Conservation (phyloP, 768 basidiomycete genomes). For the Suillus sp. region DNA sequence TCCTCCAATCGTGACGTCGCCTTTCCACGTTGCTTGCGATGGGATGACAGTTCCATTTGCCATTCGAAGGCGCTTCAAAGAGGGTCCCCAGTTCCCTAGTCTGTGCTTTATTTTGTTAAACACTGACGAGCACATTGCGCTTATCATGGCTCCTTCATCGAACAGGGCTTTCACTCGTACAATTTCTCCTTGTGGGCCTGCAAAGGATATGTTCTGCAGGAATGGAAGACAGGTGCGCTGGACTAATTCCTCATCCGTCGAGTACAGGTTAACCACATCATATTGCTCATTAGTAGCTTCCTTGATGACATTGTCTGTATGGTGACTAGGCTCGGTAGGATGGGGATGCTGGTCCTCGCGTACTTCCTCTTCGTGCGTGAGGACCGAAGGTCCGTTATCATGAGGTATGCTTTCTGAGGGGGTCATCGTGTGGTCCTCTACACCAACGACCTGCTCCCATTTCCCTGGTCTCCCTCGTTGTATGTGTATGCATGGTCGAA, state of each 20-base stretch:
- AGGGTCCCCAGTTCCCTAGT: constrained; percentile 18
- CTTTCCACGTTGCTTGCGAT: constrained; percentile 16
- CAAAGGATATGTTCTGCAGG: not conserved
- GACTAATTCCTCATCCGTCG: not conserved
- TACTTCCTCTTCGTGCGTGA: not conserved
- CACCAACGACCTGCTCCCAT: not conserved
- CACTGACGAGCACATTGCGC: constrained; percentile 24
- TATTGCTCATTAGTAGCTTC: too few species aligned
- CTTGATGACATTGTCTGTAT: not conserved
- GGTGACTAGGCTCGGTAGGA: not conserved
- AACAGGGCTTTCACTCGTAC: not conserved
- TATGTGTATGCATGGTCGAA: not conserved
- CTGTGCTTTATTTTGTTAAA: constrained; percentile 11
- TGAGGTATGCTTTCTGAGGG: not conserved
- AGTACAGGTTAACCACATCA: constrained; percentile 1
- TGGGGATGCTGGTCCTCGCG: not conserved
- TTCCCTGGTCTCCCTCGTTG: constrained; percentile 1
- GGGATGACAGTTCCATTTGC: constrained; percentile 28
- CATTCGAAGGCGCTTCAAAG: constrained; percentile 30
- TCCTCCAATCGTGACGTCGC: not conserved
- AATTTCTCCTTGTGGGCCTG: not conserved
- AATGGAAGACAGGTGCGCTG: not conserved
- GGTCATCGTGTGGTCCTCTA: constrained; percentile 2
- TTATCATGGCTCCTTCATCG: constrained; percentile 36
- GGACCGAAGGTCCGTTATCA: not conserved